Conservation (phyloP, 176 grass and related monocot genomes). For the Cenchrus purpureus region DNA sequence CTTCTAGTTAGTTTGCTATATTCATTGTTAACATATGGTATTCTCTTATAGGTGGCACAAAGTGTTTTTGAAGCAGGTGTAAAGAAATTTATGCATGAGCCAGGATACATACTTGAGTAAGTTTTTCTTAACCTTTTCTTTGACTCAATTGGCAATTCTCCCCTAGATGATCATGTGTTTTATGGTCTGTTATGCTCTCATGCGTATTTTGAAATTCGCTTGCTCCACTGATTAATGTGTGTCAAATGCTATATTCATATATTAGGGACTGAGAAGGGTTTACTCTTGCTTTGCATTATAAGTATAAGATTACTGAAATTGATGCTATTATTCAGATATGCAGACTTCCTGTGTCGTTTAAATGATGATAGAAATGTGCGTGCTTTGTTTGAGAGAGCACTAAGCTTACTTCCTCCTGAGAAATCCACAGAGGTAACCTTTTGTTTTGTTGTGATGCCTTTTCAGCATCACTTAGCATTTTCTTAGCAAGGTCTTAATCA, state of each 20-base stretch:
- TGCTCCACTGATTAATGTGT: conserved; percentile 8
- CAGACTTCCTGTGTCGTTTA: conserved; percentile 89
- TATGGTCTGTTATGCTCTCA: neutral
- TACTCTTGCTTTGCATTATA: conserved; percentile 8
- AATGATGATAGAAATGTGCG: conserved; percentile 99
- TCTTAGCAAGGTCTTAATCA: neutral
- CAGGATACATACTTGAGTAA: conserved; percentile 92
- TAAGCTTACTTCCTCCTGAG: conserved; percentile 91
- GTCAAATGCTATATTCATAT: conserved; percentile 31
- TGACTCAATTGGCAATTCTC: neutral
- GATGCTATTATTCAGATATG: conserved; percentile 67
- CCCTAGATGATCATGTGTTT: conserved; percentile 2
- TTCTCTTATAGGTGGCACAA: conserved; percentile 73
- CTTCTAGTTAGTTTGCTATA: neutral
- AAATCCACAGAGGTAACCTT: conserved; percentile 78
- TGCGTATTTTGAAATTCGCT: neutral
- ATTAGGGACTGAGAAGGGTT: conserved; percentile 29
- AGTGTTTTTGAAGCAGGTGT: conserved; percentile 97
- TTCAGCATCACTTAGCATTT: conserved; percentile 33
- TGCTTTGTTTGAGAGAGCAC: conserved; percentile 91
- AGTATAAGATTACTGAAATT: conserved; percentile 36
- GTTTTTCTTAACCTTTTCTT: conserved; percentile 28
- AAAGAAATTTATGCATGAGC: conserved; percentile 93
- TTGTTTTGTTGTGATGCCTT: conserved; percentile 24
- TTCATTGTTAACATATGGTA: conserved; percentile 22